Evolutionary conservation across 192 early-diverging fungal genomes (phyloP), one percentile per base, ranked within the genome.

Genomic region (Allomyces javanicus): DNA sequence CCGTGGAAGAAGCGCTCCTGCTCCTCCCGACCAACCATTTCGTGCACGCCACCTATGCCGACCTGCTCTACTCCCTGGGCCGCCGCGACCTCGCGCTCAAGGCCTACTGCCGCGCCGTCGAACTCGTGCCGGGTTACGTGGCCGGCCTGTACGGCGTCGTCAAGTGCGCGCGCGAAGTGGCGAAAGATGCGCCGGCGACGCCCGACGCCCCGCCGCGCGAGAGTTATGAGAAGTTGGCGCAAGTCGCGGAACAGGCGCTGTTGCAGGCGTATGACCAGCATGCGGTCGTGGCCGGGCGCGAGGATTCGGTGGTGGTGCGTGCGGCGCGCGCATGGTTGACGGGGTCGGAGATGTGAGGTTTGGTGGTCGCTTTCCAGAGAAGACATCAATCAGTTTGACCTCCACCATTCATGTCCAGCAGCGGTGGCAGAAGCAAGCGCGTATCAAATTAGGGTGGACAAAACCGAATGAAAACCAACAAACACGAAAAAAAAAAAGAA

Each of bases 1-100:
- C 76, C 68, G 63, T 70, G 24, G 82, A 83, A 69, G 82, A 83
- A 67, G 40, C 78, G 61, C 26, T 83, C 63, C 19, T 83, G 5
- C 66, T 79, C 25, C 43, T 66, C 25, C 77, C 79, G 7, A 44
- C 62, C 63, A 68, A 72, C 66, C 75, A 76, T 65, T 67, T 80
- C n/a, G 71, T 69, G 65, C 69, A 77, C 17, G 64, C 77, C 17
- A 71, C 77, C 24, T 77, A 79, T 62, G 82, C 82, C 17, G 80
- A 83, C 40, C 63, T 80, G 44, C 64, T 71, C n/a, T 69, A 64
- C 65, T 74, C 77, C 11, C 26, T 78, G 44, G 73, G 72, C 3
- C 70, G 65, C 50, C 62, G 25, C 23, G 72, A 79, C 17, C 23
- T 76, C 33, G 78, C 80, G 11, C 25, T 77, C 19, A 82, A 82